phyloP scores from a whole-genome alignment of 2,329 filamentous ascomycete species.

The Beauveria varroae region DNA sequence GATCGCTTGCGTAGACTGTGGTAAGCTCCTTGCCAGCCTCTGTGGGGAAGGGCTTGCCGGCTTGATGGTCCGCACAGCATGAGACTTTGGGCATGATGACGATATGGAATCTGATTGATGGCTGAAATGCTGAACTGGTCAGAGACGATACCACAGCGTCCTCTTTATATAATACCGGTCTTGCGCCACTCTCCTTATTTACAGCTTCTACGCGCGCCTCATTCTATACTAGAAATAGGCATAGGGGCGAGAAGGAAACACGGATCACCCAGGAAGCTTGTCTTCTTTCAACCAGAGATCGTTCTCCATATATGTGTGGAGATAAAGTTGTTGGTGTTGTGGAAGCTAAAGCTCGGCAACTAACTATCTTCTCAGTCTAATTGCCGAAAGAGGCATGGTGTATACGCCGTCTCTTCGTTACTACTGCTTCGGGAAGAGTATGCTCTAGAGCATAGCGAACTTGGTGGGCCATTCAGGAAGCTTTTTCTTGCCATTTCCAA shows the following conservation, averaged over 20 bases:
- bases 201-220: not conserved
- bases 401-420: not conserved
- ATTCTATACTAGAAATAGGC: not conserved
- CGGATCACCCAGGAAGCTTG: no score
- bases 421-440: no score
- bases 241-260: not conserved
- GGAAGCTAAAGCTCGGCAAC: not conserved
- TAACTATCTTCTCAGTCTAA: slow-evolving; percentile 1
- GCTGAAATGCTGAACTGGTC: no score
- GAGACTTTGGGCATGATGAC: not conserved
- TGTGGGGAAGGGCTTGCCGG: slow-evolving; percentile 14
- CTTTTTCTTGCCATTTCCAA: no score
- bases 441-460: no score
- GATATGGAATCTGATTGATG: not conserved
- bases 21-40: slow-evolving; percentile 17
- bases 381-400: not conserved
- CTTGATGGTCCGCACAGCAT: slow-evolving; percentile 5
- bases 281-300: not conserved
- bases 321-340: not conserved
- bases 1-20: slow-evolving; percentile 16
- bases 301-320: not conserved
- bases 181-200: not conserved
- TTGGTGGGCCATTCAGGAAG: no score
- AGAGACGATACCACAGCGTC: no score
- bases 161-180: not conserved